Percentiles rank a stretch among this genome's conserved stretches.
Evolutionary conservation across 495 filamentous ascomycete genomes (phyloP).

Genomic region (Pyronema domesticum): DNA sequence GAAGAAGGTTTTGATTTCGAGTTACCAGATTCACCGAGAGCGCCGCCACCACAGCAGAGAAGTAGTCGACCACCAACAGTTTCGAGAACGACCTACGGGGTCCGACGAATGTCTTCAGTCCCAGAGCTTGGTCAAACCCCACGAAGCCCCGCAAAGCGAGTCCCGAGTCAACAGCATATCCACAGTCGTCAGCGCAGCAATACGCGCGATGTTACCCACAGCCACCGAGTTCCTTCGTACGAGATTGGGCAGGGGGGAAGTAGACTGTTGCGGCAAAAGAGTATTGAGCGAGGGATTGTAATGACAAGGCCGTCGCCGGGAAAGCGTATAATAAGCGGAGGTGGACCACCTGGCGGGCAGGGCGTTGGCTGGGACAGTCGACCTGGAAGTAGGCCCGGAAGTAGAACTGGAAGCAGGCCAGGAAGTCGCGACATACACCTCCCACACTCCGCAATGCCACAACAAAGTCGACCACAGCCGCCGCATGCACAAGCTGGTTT

Average conservation of each 20-base stretch:
- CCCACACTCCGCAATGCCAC: neutral
- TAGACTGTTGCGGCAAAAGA: constrained; percentile 20
- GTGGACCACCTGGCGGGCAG: constrained; percentile 12
- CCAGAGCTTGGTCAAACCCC: neutral
- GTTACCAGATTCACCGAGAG: too few species aligned
- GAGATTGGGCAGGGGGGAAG: constrained; percentile 6
- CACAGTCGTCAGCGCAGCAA: neutral
- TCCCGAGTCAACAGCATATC: neutral
- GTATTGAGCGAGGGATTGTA: constrained; percentile 17
- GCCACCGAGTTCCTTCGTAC: neutral
- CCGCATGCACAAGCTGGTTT: constrained; percentile 14
- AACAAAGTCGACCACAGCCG: constrained; percentile 10
- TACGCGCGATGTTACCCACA: neutral
- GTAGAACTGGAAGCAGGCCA: constrained; percentile 2
- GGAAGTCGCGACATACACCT: neutral
- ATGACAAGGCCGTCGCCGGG: neutral
- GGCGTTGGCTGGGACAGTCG: neutral
- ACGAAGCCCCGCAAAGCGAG: neutral
- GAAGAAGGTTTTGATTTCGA: too few species aligned
- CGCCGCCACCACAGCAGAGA: neutral
- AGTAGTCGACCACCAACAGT: neutral
- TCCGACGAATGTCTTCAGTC: constrained; percentile 2
- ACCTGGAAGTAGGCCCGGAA: neutral
- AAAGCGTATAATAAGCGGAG: constrained; percentile 12
- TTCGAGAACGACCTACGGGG: neutral